These are phyloP conservation scores for Phytopythium vexans DNA, from an alignment of 352 stramenopile genomes.

Conservation along the genomic window DNA sequence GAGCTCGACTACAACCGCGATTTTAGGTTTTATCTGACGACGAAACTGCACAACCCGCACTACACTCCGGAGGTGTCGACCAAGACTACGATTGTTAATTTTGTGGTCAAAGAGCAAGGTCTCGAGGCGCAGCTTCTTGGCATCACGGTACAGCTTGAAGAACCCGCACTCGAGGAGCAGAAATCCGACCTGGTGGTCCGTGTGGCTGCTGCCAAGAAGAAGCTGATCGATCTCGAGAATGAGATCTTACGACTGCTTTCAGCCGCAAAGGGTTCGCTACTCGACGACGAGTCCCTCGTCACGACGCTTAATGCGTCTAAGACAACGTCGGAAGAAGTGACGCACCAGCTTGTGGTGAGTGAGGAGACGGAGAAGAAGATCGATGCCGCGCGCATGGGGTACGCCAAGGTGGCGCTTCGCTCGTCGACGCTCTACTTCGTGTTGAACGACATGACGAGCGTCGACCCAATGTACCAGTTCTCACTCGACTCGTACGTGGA, in stretches of 20 bases:
- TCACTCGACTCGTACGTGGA: slow-evolving; percentile 94
- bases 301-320: slow-evolving; percentile 95
- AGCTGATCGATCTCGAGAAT: slow-evolving; percentile 95
- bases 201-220: slow-evolving; percentile 93
- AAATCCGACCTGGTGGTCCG: slow-evolving; percentile 90
- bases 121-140: slow-evolving; percentile 93
- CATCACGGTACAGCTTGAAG: slow-evolving; percentile 93
- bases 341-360: slow-evolving; percentile 89
- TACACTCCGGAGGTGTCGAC: slow-evolving; percentile 95
- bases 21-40: slow-evolving; percentile 96
- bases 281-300: slow-evolving; percentile 94
- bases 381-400: slow-evolving; percentile 91
- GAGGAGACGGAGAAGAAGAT: slow-evolving; percentile 97
- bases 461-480: slow-evolving; percentile 98
- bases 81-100: slow-evolving; percentile 97
- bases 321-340: slow-evolving; percentile 93
- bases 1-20: slow-evolving; percentile 94
- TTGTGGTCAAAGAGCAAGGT: slow-evolving; percentile 94
- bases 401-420: slow-evolving; percentile 89
- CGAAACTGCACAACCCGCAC: slow-evolving; percentile 95
- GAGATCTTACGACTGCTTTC: slow-evolving; percentile 92
- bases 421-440: slow-evolving; percentile 96
- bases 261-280: slow-evolving; percentile 88
- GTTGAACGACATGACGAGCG: slow-evolving; percentile 92
- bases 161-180: slow-evolving; percentile 93